Percentiles rank a stretch among this genome's conserved stretches.
Conservation (phyloP, 2,329 filamentous ascomycete species). For the Arthroderma uncinatum region DNA sequence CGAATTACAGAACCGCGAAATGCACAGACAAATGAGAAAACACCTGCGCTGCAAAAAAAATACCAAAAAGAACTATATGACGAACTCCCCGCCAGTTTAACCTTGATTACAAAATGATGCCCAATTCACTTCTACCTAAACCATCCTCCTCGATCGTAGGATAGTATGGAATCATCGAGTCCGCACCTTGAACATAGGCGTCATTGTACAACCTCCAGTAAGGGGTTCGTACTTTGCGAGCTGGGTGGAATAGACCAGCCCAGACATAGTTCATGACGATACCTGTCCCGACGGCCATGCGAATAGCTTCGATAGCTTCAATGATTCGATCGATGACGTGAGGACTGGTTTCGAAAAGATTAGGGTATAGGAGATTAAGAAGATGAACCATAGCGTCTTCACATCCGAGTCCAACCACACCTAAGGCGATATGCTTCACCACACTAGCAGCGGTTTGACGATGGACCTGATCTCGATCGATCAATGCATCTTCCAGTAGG, state of each 20-base stretch:
- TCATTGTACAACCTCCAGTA: conserved; percentile 98
- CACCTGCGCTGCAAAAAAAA: not conserved
- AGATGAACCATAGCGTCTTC: conserved; percentile 98
- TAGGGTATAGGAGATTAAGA: conserved; percentile 90
- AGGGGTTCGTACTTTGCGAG: conserved; percentile 81
- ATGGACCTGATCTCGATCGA: conserved; percentile 96
- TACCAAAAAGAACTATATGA: not conserved
- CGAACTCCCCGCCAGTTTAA: not conserved
- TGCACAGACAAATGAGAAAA: not conserved
- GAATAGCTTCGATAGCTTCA: conserved; percentile 91
- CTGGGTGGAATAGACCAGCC: conserved; percentile 94
- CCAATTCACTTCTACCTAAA: conserved; percentile 66
- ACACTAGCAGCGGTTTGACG: conserved; percentile 92
- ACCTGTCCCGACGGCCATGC: conserved; percentile 84
- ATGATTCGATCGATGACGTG: conserved; percentile 98
- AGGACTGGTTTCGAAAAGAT: conserved; percentile 93
- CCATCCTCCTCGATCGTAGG: conserved; percentile 73
- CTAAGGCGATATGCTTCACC: conserved; percentile 94
- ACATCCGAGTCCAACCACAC: conserved; percentile 93
- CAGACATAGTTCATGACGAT: conserved; percentile 96
- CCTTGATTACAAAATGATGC: conserved; percentile 59
- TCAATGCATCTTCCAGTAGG: conserved; percentile 88
- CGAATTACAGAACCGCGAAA: not conserved
- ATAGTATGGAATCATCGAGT: conserved; percentile 94
- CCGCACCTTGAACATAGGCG: conserved; percentile 84